Percentiles rank a stretch among this genome's conserved stretches.
phyloP scores from a whole-genome alignment of 805 yeast species.

The Wickerhamiella azymoides region DNA sequence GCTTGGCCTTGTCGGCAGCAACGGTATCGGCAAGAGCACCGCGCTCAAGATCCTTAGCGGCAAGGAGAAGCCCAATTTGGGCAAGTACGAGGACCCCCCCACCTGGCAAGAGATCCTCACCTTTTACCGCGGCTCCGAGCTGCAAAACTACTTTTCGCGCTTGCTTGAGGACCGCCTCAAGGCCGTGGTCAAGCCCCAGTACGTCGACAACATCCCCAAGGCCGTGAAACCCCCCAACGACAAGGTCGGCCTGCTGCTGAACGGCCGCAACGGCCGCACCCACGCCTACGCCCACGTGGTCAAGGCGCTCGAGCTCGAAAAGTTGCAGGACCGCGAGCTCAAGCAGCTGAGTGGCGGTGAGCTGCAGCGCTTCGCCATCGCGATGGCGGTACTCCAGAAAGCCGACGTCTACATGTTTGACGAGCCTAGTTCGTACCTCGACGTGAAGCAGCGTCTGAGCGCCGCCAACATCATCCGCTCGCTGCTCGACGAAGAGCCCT shows the following conservation, averaged over 20 bases:
- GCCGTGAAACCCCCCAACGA: constrained; percentile 86
- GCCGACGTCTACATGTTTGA: constrained; percentile 98
- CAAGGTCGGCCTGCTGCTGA: constrained; percentile 65
- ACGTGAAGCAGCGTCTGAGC: constrained; percentile 95
- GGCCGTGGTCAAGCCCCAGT: constrained; percentile 98
- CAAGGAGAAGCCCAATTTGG: constrained; percentile 93
- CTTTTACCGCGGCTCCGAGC: constrained; percentile 91
- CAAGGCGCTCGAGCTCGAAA: constrained; percentile 56
- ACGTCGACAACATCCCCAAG: constrained; percentile 93
- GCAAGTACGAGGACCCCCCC: constrained; percentile 89
- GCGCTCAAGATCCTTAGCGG: constrained; percentile 95
- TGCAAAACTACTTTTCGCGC: constrained; percentile 91
- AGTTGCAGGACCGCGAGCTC: constrained; percentile 76
- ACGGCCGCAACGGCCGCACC: constrained; percentile 60
- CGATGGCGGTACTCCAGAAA: constrained; percentile 87
- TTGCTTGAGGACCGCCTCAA: constrained; percentile 85
- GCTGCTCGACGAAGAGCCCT: constrained; percentile 53
- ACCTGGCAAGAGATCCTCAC: constrained; percentile 90
- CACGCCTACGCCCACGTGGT: constrained; percentile 53
- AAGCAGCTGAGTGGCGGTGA: constrained; percentile 94
- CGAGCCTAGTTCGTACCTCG: constrained; percentile 96
- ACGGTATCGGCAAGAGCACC: constrained; percentile 98
- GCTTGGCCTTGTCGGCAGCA: constrained; percentile 92
- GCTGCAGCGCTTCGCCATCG: constrained; percentile 94
- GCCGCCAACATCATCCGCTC: constrained; percentile 94